Percentiles rank a stretch among this genome's conserved stretches.
phyloP scores from a whole-genome alignment of 495 filamentous ascomycete genomes.

The Xylaria intraflava region DNA sequence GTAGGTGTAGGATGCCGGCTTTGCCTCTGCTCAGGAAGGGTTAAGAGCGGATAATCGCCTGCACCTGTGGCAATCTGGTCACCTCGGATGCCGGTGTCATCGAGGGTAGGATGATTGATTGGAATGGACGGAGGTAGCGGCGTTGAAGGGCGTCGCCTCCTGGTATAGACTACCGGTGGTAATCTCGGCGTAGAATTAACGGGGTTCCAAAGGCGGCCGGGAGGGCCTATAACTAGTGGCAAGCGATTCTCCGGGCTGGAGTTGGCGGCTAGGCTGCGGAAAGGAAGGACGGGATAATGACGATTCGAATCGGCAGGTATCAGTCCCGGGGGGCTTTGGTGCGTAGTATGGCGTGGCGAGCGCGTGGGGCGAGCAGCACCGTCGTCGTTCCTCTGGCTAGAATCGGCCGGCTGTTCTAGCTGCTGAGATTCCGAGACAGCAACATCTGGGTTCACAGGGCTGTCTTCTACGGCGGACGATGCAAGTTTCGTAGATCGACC shows the following conservation, averaged over 20 bases:
- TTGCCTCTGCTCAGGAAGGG: slow-evolving; percentile 59
- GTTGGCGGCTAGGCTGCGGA: slow-evolving; percentile 32
- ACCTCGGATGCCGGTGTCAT: slow-evolving; percentile 24
- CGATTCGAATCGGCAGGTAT: slow-evolving; percentile 24
- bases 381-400: not conserved
- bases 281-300: slow-evolving; percentile 33
- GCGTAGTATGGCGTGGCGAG: not conserved
- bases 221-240: slow-evolving; percentile 27
- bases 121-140: slow-evolving; percentile 43
- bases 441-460: not conserved
- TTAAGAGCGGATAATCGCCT: slow-evolving; percentile 64
- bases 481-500: slow-evolving; percentile 23
- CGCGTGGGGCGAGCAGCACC: not conserved
- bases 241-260: slow-evolving; percentile 22
- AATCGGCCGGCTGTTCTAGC: not conserved
- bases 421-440: not conserved
- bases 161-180: slow-evolving; percentile 23
- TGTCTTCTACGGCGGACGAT: slow-evolving; percentile 31
- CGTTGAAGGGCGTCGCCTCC: slow-evolving; percentile 37
- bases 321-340: not conserved
- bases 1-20: slow-evolving; percentile 49
- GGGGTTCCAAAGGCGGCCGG: slow-evolving; percentile 57
- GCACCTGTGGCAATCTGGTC: slow-evolving; percentile 34
- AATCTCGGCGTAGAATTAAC: slow-evolving; percentile 54
- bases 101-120: slow-evolving; percentile 36